Evolutionary conservation across 2,329 filamentous ascomycete species (phyloP).

Genomic region (Juglanconis oblonga): DNA sequence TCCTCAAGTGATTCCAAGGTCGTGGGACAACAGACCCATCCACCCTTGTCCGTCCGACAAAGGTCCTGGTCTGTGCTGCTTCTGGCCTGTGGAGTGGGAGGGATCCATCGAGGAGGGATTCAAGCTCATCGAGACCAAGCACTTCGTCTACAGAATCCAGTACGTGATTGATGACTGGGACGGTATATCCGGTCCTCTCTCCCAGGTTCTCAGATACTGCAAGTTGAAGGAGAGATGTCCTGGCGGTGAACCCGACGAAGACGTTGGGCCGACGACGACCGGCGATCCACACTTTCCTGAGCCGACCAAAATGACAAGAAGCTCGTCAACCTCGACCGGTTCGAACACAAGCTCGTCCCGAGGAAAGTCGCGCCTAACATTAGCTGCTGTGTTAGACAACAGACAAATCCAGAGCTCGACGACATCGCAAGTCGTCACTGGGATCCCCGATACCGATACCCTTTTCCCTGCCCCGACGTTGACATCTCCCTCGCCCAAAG

Average conservation of each 20-base stretch:
- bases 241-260: neutral
- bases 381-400: neutral
- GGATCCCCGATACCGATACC: neutral
- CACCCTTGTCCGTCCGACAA: constrained; percentile 1
- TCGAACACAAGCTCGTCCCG: neutral
- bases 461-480: neutral
- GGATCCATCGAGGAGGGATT: constrained; percentile 1
- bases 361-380: neutral
- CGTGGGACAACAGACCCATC: constrained; percentile 2
- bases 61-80: constrained; percentile 11
- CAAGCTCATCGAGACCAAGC: neutral
- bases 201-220: constrained; percentile 7
- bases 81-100: neutral
- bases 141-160: constrained; percentile 10
- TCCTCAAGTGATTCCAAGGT: neutral
- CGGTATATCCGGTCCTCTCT: neutral
- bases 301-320: neutral
- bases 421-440: too few species aligned
- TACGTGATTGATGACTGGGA: neutral
- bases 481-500: neutral
- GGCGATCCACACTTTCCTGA: neutral
- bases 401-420: neutral
- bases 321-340: neutral
- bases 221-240: neutral
- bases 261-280: neutral